phyloP scores from a whole-genome alignment of 768 basidiomycete genomes.

The Lactifluus subvellereus region DNA sequence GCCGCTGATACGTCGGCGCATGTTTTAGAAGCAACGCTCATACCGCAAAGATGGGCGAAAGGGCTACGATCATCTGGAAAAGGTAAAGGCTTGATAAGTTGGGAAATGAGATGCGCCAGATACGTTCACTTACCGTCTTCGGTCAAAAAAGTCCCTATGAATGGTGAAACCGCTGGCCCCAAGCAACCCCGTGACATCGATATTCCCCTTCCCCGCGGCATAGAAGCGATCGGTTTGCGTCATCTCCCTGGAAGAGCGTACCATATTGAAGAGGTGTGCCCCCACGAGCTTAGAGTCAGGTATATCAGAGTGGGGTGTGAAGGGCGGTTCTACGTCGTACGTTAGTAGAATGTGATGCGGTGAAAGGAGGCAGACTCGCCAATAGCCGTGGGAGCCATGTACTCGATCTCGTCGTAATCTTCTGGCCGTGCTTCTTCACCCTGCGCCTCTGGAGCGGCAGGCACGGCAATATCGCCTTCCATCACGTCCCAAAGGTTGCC shows the following conservation, averaged over 20 bases:
- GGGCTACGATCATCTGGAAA: constrained; percentile 11
- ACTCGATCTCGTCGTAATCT: constrained; percentile 46
- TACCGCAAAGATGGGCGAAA: not conserved
- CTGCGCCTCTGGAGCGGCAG: constrained; percentile 26
- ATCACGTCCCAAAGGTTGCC: constrained; percentile 76
- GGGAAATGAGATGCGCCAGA: not conserved
- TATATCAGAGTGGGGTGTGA: constrained; percentile 44
- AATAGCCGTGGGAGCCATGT: constrained; percentile 49
- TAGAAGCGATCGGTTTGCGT: constrained; percentile 29
- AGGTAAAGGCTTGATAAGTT: not conserved
- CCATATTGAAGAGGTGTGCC: constrained; percentile 32
- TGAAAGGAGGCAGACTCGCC: constrained; percentile 33
- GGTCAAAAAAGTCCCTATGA: constrained; percentile 17
- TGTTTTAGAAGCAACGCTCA: not conserved
- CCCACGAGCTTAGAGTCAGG: constrained; percentile 45
- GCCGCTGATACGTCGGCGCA: too few relatives aligned
- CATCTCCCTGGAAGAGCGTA: constrained; percentile 35
- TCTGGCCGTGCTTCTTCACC: constrained; percentile 25
- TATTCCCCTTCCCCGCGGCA: constrained; percentile 17
- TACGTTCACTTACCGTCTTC: constrained; percentile 16
- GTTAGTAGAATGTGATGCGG: not conserved
- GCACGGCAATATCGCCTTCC: constrained; percentile 42
- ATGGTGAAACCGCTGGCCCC: constrained; percentile 12
- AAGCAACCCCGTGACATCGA: constrained; percentile 11
- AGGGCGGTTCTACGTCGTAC: constrained; percentile 34